Evolutionary conservation across 371 early-diverging fungal species (phyloP).

Genomic region (Mucor plumbeus): DNA sequence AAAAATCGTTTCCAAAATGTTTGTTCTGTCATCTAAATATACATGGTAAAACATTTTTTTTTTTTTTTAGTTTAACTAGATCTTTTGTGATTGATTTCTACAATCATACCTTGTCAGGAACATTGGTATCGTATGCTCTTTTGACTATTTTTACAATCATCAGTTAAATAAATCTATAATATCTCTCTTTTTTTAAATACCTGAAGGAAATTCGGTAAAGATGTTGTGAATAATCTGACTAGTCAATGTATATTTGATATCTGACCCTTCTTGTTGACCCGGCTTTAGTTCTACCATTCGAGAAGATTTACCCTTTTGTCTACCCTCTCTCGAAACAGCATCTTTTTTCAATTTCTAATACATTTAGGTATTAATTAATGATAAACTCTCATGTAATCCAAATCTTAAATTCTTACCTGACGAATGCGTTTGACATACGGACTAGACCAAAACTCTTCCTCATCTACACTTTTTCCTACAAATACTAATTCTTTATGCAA

Average conservation of each 20-base stretch:
- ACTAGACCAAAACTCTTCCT: conserved; percentile 93
- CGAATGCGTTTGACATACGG: conserved; percentile 64
- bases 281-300: conserved; percentile 82
- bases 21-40: conserved; percentile 67
- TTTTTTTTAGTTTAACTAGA: neutral
- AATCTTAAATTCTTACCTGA: conserved; percentile 25
- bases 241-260: conserved; percentile 86
- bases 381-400: no score
- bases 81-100: neutral
- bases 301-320: conserved; percentile 86
- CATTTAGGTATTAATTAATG: no score
- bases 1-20: conserved; percentile 91
- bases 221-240: conserved; percentile 89
- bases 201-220: conserved; percentile 89
- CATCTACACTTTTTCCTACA: conserved; percentile 68
- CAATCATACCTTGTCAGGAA: conserved; percentile 73
- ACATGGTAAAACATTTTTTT: neutral
- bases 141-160: conserved; percentile 56
- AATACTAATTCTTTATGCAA: conserved; percentile 86
- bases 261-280: conserved; percentile 78
- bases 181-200: conserved; percentile 34
- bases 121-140: conserved; percentile 83
- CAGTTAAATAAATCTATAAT: neutral
- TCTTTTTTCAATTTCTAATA: conserved; percentile 71
- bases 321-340: conserved; percentile 68